phyloP scores from a whole-genome alignment of 2,329 filamentous ascomycete species.

The Incumbomyces delicatus region DNA sequence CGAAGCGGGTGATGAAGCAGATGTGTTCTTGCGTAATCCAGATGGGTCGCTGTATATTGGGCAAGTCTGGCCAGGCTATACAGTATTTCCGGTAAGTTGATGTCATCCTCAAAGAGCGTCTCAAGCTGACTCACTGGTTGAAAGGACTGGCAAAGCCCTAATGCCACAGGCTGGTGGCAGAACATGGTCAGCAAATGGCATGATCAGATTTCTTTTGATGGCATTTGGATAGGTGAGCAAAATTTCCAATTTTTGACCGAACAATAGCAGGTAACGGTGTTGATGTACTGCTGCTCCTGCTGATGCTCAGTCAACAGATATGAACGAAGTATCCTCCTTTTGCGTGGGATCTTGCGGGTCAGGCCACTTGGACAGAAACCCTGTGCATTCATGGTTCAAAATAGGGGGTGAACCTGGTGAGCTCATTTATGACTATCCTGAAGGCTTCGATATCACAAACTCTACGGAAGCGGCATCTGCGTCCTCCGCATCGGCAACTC shows the following conservation, averaged over 20 bases:
- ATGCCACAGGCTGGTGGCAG: constrained; percentile 51
- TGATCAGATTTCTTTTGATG: constrained; percentile 44
- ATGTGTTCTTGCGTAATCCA: constrained; percentile 44
- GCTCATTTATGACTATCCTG: constrained; percentile 47
- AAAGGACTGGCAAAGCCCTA: constrained; percentile 48
- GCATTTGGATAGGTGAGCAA: constrained; percentile 40
- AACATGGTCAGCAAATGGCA: constrained; percentile 44
- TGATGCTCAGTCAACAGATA: constrained; percentile 30
- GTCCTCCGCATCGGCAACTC: constrained; percentile 44
- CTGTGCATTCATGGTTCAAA: constrained; percentile 55
- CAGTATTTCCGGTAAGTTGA: constrained; percentile 42
- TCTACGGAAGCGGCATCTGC: constrained; percentile 55
- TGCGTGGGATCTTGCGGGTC: constrained; percentile 65
- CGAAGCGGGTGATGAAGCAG: constrained; percentile 39
- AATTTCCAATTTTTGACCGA: no score
- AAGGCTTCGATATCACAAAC: constrained; percentile 61
- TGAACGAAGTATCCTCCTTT: constrained; percentile 53
- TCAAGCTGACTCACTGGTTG: no score
- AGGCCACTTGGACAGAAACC: constrained; percentile 55
- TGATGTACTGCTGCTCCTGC: not conserved
- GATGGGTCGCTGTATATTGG: constrained; percentile 47
- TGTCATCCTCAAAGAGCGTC: no score
- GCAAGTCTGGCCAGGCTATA: constrained; percentile 49
- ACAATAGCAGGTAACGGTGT: no score
- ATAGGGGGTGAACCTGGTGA: constrained; percentile 54